Base-by-base conservation (phyloP, 148 eudicot genomes). In the Vaccinium macrocarpon region DNA sequence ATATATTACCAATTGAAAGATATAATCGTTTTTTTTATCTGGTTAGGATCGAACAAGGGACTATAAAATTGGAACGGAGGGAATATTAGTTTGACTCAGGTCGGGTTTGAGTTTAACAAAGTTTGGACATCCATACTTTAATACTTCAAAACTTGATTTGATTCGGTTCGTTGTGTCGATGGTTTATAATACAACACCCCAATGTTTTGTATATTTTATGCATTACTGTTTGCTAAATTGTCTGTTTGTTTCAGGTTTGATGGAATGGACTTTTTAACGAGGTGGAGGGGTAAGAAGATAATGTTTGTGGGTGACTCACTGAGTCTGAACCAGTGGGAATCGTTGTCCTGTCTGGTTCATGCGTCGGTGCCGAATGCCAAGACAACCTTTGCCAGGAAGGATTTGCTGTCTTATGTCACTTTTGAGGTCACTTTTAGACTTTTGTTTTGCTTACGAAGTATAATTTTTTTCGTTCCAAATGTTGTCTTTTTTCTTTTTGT, bases 281-380 rank as follows among this genome's bases (percentile, higher is more conserved):
- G 87, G 89, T 91, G 85, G 87, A 89, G 88, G 46, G 98, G 99
- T 86, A 97, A 95, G 90, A 95, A 90, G 87, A 94, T 97, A 77
- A 97, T 97, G 99, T 95, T 97, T 85, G 98, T 95, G 83, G 99
- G 99, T 25, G 99, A 97, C 90, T 97, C 99, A 83, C 88, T 97
- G 96, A 97, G 98, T 89, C 80, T 90, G 85, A 97, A 97, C 83
- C 92, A 91, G 91, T 97, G 97, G 98, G 84, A 93, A 83, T 93
- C 97, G 46, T 85, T 97, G 84, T 86, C 89, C 8, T 97, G 99
- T 85, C 91, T 97, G 98, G 21, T 97, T 80, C 92, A 95, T 66
- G 89, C 95, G 46, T 91, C 97, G 76, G 93, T 91, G 80, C 99
- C 97, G 1, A 86, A 81, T 48, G 85, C 94, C 71, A 92, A 89